Evolutionary conservation across 257 asterid genomes (phyloP).

Genomic region (Vinca minor): DNA sequence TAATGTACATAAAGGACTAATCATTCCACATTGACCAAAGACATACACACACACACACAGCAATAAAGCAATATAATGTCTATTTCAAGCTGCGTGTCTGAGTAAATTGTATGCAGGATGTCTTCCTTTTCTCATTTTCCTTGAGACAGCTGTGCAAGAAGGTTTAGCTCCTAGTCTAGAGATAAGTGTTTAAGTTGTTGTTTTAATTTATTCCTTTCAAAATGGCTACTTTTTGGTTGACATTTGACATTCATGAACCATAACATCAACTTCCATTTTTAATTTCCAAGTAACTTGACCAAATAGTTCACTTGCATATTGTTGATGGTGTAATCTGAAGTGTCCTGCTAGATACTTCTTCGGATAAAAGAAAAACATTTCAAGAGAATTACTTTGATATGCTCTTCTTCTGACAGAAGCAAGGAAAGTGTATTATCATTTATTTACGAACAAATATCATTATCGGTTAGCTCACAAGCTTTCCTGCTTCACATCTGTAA

Average conservation of each 20-base stretch:
- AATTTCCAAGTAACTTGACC: no score
- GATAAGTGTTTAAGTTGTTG: neutral
- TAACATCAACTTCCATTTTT: no score
- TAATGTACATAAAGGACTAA: slow-evolving; percentile 5
- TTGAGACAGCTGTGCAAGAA: no score
- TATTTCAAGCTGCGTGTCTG: neutral
- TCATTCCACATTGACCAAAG: neutral
- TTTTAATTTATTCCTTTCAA: neutral
- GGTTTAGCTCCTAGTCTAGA: no score
- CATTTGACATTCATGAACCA: no score
- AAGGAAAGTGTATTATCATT: neutral
- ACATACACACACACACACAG: no score
- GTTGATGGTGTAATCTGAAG: neutral
- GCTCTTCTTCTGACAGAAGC: neutral
- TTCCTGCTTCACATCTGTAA: neutral
- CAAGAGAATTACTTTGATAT: neutral
- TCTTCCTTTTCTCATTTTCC: neutral
- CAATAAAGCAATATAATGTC: neutral
- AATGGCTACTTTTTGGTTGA: neutral
- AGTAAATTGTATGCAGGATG: neutral
- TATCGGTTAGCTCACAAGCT: no score
- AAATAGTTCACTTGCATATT: no score
- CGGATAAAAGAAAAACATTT: neutral
- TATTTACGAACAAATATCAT: neutral
- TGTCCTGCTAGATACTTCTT: neutral